Conservation (phyloP, 148 eudicot genomes). For the Pouteria glomerata region DNA sequence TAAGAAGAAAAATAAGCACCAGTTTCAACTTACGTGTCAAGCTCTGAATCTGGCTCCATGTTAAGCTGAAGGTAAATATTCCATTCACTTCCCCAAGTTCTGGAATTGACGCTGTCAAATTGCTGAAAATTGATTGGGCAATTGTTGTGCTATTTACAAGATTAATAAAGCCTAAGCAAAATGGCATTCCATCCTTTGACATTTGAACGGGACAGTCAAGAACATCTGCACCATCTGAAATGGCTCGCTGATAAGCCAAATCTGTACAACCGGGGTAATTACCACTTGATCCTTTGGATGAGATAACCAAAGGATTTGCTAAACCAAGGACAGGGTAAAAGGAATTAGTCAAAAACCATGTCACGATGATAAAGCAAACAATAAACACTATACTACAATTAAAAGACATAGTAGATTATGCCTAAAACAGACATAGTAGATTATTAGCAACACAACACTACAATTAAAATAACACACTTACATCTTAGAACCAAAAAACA, state of each 20-base stretch:
- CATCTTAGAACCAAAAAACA: too few relatives aligned
- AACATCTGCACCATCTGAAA: constrained; percentile 68
- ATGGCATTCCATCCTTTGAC: constrained; percentile 62
- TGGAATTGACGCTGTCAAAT: constrained; percentile 17
- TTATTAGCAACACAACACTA: too few relatives aligned
- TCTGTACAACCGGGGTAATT: constrained; percentile 71
- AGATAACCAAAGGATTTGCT: too few relatives aligned
- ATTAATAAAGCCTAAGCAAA: constrained; percentile 59
- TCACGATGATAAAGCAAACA: too few relatives aligned
- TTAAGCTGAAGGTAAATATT: constrained; percentile 55
- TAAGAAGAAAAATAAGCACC: too few relatives aligned
- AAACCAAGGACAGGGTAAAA: too few relatives aligned
- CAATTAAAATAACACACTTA: too few relatives aligned
- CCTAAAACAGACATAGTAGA: too few relatives aligned
- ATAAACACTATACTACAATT: too few relatives aligned
- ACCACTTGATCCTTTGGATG: too few relatives aligned
- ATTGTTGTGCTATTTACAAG: constrained; percentile 51
- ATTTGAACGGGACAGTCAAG: constrained; percentile 78
- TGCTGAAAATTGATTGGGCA: constrained; percentile 33
- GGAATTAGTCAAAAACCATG: too few relatives aligned
- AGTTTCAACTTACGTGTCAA: constrained; percentile 52
- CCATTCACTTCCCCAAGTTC: constrained; percentile 42
- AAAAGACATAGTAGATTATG: too few relatives aligned
- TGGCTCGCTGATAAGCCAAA: constrained; percentile 50
- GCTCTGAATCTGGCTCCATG: constrained; percentile 52